Evolutionary conservation across 345 rosid species (phyloP).

Genomic region (Citrus reticulata): DNA sequence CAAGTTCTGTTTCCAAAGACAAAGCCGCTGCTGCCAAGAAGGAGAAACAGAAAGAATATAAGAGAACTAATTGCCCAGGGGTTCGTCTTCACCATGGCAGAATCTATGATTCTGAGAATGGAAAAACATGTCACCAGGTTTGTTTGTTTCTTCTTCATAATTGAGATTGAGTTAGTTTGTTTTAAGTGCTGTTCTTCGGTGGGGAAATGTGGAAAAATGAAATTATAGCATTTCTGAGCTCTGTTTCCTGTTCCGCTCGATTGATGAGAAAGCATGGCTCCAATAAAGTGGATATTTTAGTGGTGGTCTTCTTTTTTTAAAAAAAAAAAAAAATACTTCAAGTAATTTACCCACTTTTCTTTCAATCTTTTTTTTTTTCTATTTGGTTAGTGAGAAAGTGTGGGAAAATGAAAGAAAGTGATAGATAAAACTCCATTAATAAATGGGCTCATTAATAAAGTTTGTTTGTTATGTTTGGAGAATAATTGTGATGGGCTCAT

Average conservation of each 20-base stretch:
- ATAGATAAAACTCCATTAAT: background rate
- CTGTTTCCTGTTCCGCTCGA: background rate
- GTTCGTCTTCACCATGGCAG: slow-evolving; percentile 46
- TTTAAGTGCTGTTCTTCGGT: background rate
- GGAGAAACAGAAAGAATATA: slow-evolving; percentile 11
- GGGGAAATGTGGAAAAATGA: background rate
- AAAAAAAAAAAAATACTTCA: no score
- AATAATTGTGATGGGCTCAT: background rate
- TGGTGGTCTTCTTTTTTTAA: background rate
- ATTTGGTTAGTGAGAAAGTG: background rate
- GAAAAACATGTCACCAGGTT: slow-evolving; percentile 86
- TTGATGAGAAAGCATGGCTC: background rate
- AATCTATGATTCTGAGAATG: slow-evolving; percentile 52
- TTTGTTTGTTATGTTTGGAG: background rate
- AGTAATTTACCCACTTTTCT: no score
- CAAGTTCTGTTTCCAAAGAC: slow-evolving; percentile 7
- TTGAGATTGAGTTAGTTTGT: background rate
- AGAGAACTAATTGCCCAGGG: slow-evolving; percentile 37
- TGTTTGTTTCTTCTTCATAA: background rate
- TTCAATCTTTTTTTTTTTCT: background rate
- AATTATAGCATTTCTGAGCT: background rate
- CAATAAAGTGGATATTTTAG: background rate
- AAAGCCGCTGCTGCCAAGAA: background rate
- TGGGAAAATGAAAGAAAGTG: background rate
- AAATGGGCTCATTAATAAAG: background rate